Evolutionary conservation across 805 yeast genomes (phyloP), one percentile per base, ranked within the genome.

Genomic region (Nakazawaea ishiwadae): DNA sequence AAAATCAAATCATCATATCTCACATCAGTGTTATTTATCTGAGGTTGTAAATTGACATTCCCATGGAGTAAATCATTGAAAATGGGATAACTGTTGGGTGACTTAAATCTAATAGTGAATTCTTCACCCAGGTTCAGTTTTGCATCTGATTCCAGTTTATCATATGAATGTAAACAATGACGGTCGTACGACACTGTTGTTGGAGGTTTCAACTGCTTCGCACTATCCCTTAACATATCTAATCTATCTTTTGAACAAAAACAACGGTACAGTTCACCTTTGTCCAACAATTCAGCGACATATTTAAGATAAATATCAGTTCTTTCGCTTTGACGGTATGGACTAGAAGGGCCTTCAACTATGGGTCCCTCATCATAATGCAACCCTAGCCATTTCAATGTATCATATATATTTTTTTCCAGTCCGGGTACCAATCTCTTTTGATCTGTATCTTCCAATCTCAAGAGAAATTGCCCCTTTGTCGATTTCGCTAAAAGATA

Each of bases 361-460:
- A 53, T 53, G 0, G 96, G 96, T 0, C 96, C 95, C 55, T 89
- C 97, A 58, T 91, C 98, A 56, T 81, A 71, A 0, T 61, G 51
- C 15, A 93, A 51, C 0, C 84, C 84, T 39, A 95, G 77, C 96
- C 96, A 86, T 41, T 69, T 60, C 43, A 93, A 67, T 1, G 89
- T 73, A 3, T 81, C 78, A 54, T 85, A 85, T 5, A 93, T 79
- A 52, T 82, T 81, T 45, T 79, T 61, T 54, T 89, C 97, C 1
- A 99, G 97, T 9, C 85, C 96, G 4, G 69, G 60, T 1, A 88
- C 86, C 30, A 86, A 62, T 44, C 99, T 62, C 15, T 74, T 79
- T 50, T 77, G 89, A 60, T 93, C 99, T 0, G 99, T 93, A 53
- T 93, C 99, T 57, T 93, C 99, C 15, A 93, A 59, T 33, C 99